Base-by-base conservation (phyloP, 495 filamentous ascomycete species). In the Penicillium riverlandense region DNA sequence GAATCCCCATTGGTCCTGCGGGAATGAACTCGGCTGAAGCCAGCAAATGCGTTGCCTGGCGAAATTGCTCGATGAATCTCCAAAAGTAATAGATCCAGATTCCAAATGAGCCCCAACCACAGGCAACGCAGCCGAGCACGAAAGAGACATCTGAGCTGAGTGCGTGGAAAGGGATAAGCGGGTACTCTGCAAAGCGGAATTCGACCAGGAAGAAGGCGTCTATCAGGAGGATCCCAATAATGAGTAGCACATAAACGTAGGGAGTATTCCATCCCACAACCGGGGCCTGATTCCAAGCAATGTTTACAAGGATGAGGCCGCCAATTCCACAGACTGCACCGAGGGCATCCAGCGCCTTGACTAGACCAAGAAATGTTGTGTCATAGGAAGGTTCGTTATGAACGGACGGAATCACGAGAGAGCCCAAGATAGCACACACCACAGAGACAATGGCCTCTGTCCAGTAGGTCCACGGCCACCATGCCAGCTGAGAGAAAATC, bases 381-480 rank as follows among this genome's bases (percentile, higher is more conserved):
- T 48, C 39, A 7, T 34, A 34, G 1, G 29, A 29, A 15, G 33
- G 16, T 11, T 49, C 36, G 44, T 29, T 63, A 43, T 35, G 63
- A 28, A 69, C 65, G 4, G 68, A 55, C 6, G 80, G 82, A 35
- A 86, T 66, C 11, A 71, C 61, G 9, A 69, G 48, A 36, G 63
- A 57, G 0, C 63, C 70, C 3, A 72, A 27, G 13, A 65, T 49
- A 4, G 71, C 63, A 32, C 70, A 55, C 5, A 66, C 41, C 0
- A 64, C 42, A 22, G 69, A 69, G 11, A 72, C 57, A 44, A 79
- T 70, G 4, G 66, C 69, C 41, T 78, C 66, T 4, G 63, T 59
- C 76, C 74, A 86, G 51, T 75, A 86, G 0, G 74, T 65, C 84
- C 84, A 87, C 1, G 75, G 78, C 84, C 83, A 87, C 73, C 75